These are phyloP conservation scores for Gymnopilus dilepis DNA, from an alignment of 768 basidiomycete genomes.

Conservation along the genomic window DNA sequence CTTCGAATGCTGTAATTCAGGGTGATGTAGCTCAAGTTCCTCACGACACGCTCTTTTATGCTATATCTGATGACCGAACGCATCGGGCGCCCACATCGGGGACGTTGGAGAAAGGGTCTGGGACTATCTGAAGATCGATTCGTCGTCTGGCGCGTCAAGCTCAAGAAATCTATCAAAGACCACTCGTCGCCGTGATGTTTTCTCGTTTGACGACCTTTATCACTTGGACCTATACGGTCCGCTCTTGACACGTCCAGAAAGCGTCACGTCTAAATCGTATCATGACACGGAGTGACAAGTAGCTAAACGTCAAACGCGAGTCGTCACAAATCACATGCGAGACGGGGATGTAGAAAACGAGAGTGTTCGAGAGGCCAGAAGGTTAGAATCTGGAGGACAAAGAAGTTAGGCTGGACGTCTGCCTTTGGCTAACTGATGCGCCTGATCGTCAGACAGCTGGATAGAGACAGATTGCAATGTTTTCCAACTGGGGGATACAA, in stretches of 20 bases:
- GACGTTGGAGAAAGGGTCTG: background rate
- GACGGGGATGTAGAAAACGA: background rate
- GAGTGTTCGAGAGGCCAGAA: background rate
- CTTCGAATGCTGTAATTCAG: background rate
- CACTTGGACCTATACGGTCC: conserved; percentile 3
- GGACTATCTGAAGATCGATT: background rate
- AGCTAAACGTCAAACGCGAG: conserved; percentile 14
- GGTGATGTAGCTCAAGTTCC: background rate
- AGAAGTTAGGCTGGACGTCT: no score
- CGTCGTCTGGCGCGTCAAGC: background rate
- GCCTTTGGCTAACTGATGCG: no score
- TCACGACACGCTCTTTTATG: conserved; percentile 1
- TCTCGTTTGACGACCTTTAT: background rate
- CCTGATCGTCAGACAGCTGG: background rate
- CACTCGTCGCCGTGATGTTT: background rate
- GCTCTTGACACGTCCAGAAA: background rate
- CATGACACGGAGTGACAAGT: background rate
- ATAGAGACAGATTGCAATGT: background rate
- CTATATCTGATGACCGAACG: background rate
- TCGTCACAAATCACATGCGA: conserved; percentile 18
- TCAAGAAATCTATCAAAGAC: background rate
- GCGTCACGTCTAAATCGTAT: background rate
- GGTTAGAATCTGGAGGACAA: no score
- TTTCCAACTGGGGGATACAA: background rate
- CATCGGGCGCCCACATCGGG: background rate